A percentile compares a stretch with the other conserved stretches of the same genome.
These are phyloP conservation scores for Grigorovia jiainica DNA, from an alignment of 805 yeast species.

Conservation along the genomic window DNA sequence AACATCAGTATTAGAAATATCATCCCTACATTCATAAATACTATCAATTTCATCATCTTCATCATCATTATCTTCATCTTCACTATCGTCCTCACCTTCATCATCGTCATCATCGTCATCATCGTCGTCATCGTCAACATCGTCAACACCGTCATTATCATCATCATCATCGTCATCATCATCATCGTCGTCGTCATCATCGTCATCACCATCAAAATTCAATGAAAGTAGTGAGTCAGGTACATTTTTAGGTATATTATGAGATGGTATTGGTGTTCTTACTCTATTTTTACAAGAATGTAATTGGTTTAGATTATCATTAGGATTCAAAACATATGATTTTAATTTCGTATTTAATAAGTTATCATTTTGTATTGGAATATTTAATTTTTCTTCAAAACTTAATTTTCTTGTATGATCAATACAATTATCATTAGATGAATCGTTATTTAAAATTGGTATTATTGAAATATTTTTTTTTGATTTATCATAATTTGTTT, in stretches of 20 bases:
- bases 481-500: neutral
- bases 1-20: too few species aligned
- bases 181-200: conserved; percentile 3
- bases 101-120: neutral
- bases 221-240: conserved; percentile 3
- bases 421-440: too few species aligned
- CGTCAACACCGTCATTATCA: conserved; percentile 4
- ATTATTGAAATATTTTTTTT: neutral
- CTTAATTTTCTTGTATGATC: neutral
- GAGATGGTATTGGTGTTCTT: conserved; percentile 10
- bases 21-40: neutral
- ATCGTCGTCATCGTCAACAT: neutral
- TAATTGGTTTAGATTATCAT: neutral
- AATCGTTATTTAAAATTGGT: neutral
- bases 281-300: conserved; percentile 4
- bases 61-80: neutral
- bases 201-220: conserved; percentile 7
- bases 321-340: neutral
- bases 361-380: neutral
- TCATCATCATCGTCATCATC: conserved; percentile 7
- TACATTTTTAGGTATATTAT: neutral
- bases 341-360: neutral
- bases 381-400: neutral
- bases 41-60: neutral
- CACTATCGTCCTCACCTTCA: neutral